Percentiles rank a stretch among this genome's conserved stretches.
Conservation (phyloP, 305 asterid genomes). For the Caryopteris hybrid region DNA sequence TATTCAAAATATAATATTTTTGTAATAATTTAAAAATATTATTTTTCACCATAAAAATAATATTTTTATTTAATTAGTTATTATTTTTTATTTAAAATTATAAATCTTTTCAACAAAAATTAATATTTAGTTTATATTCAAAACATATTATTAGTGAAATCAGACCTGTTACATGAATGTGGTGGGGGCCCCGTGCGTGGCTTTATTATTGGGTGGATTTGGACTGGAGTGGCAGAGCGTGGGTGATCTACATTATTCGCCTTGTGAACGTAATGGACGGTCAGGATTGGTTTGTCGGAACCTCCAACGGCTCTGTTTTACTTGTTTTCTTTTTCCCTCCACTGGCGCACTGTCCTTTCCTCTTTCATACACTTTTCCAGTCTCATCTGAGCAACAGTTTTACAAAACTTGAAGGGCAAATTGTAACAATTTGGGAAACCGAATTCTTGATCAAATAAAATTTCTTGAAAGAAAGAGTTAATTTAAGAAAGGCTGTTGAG, state of each 20-base stretch:
- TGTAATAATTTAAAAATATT: too few species aligned
- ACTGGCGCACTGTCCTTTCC: slow-evolving; percentile 2
- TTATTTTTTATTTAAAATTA: too few species aligned
- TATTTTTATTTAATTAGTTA: too few species aligned
- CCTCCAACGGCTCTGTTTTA: slow-evolving; percentile 24
- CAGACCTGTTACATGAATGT: too few species aligned
- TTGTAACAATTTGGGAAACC: background rate
- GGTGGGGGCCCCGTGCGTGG: background rate
- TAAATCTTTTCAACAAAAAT: too few species aligned
- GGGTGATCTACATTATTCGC: background rate
- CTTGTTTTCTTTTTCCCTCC: slow-evolving; percentile 28
- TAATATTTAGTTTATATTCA: too few species aligned
- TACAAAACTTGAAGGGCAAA: background rate
- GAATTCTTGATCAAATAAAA: background rate
- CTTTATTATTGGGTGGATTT: background rate
- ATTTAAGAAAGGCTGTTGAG: background rate
- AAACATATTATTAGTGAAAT: too few species aligned
- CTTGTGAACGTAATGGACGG: background rate
- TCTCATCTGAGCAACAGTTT: background rate
- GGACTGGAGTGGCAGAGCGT: background rate
- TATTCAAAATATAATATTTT: too few species aligned
- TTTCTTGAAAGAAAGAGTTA: background rate
- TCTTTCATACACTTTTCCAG: background rate
- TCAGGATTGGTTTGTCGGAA: slow-evolving; percentile 2
- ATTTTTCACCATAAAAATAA: too few species aligned